phyloP scores from a whole-genome alignment of 805 yeast species.

The Cyberlindnera xylosilytica region DNA sequence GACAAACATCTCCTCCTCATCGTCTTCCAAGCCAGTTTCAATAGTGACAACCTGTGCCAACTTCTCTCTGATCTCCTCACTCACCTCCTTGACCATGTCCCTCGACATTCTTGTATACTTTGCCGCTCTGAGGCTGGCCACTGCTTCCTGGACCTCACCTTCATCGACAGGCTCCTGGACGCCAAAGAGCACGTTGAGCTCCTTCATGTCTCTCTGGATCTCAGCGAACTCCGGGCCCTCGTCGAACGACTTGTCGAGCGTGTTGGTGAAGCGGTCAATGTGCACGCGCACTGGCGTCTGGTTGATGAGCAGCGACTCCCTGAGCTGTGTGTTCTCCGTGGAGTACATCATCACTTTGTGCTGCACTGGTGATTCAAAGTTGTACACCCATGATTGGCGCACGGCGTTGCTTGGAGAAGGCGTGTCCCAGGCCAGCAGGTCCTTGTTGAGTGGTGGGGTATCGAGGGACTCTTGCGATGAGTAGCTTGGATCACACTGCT shows the following conservation, averaged over 20 bases:
- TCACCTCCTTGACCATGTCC: slow-evolving; percentile 12
- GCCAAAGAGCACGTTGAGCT: slow-evolving; percentile 6
- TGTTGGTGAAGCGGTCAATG: slow-evolving; percentile 6
- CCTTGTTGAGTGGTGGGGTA: background rate
- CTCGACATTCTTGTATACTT: slow-evolving; percentile 15
- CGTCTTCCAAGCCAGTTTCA: background rate
- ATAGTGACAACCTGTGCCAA: background rate
- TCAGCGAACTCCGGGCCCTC: slow-evolving; percentile 12
- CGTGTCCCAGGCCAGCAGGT: slow-evolving; percentile 20
- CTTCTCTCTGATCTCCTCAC: slow-evolving; percentile 4
- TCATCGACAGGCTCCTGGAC: slow-evolving; percentile 11
- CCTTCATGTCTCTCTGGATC: slow-evolving; percentile 8
- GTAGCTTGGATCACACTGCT: slow-evolving; percentile 16
- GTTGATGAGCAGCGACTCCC: slow-evolving; percentile 5
- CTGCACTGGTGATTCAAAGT: slow-evolving; percentile 10
- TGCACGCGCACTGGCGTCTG: slow-evolving; percentile 7
- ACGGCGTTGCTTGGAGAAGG: slow-evolving; percentile 22
- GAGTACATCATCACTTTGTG: background rate
- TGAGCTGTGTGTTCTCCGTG: slow-evolving; percentile 1
- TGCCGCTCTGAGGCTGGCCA: slow-evolving; percentile 21
- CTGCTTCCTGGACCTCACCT: slow-evolving; percentile 15
- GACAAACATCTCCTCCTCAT: background rate
- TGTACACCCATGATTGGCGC: slow-evolving; percentile 27
- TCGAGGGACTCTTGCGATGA: background rate
- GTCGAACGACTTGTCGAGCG: slow-evolving; percentile 8